A percentile compares a stretch with the other conserved stretches of the same genome.
These are phyloP conservation scores for Suillus subluteus DNA, from an alignment of 768 basidiomycete genomes.

Conservation along the genomic window DNA sequence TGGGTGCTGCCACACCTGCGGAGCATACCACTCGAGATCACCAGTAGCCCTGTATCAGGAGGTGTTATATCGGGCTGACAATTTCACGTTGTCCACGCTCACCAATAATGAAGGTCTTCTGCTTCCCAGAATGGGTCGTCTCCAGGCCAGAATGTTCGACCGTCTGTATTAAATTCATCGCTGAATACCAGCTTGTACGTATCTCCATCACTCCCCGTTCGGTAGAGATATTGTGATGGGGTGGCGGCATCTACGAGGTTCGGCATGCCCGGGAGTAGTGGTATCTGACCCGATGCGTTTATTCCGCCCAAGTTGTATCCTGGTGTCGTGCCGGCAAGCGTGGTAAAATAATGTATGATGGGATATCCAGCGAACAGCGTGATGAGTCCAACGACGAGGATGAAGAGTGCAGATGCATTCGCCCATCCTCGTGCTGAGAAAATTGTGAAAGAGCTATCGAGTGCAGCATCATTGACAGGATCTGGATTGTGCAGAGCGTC, in stretches of 20 bases:
- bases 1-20: slow-evolving; percentile 47
- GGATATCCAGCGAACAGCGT: slow-evolving; percentile 90
- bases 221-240: slow-evolving; percentile 54
- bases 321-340: slow-evolving; percentile 28
- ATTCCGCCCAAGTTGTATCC: slow-evolving; percentile 87
- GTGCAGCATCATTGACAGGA: slow-evolving; percentile 65
- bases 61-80: background rate
- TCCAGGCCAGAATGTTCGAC: slow-evolving; percentile 74
- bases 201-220: slow-evolving; percentile 75
- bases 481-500: slow-evolving; percentile 91
- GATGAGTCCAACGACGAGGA: slow-evolving; percentile 70
- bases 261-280: slow-evolving; percentile 68
- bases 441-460: slow-evolving; percentile 63
- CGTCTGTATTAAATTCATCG: slow-evolving; percentile 81
- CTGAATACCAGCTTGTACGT: slow-evolving; percentile 85
- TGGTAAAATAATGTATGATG: slow-evolving; percentile 62
- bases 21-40: slow-evolving; percentile 87
- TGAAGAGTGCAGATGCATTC: slow-evolving; percentile 73
- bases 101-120: slow-evolving; percentile 84
- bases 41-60: slow-evolving; percentile 54
- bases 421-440: slow-evolving; percentile 85
- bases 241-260: slow-evolving; percentile 79
- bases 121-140: slow-evolving; percentile 91
- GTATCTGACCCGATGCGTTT: slow-evolving; percentile 88
- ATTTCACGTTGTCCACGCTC: slow-evolving; percentile 14